These are phyloP conservation scores for Yamadazyma aaseri DNA, from an alignment of 1,139 yeast species.

Conservation along the genomic window DNA sequence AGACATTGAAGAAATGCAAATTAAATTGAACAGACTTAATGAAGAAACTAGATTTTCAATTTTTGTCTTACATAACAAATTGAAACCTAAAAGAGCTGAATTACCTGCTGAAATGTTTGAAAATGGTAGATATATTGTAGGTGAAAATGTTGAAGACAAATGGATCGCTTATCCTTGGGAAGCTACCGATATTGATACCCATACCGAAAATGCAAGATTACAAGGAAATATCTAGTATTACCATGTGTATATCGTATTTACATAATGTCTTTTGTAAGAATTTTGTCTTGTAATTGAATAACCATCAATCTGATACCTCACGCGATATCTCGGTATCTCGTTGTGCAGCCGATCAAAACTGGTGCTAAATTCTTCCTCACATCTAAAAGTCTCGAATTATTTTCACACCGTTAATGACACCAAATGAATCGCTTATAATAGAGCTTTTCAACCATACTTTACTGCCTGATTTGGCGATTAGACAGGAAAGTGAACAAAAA, in stretches of 20 bases:
- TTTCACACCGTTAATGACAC: neutral
- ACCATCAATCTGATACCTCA: too few species aligned
- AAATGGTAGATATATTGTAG: constrained; percentile 50
- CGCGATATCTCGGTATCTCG: too few species aligned
- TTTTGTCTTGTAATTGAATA: too few species aligned
- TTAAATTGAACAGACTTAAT: constrained; percentile 36
- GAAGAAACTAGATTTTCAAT: constrained; percentile 51
- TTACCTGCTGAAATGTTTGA: constrained; percentile 46
- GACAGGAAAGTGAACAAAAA: constrained; percentile 69
- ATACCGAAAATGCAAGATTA: constrained; percentile 35
- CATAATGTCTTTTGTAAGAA: too few species aligned
- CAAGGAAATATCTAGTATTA: constrained; percentile 39
- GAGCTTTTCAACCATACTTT: constrained; percentile 83
- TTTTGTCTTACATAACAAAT: constrained; percentile 59
- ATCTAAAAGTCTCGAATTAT: neutral
- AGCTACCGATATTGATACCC: constrained; percentile 47
- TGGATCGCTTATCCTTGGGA: constrained; percentile 74
- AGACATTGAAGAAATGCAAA: constrained; percentile 55
- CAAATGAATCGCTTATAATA: constrained; percentile 27
- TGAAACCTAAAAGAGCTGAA: constrained; percentile 55
- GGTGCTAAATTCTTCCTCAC: too few species aligned
- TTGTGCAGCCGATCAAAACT: too few species aligned
- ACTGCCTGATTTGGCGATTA: constrained; percentile 59
- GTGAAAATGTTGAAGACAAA: constrained; percentile 51
- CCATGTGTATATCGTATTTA: too few species aligned